These are phyloP conservation scores for Dillenia turbinata DNA, from an alignment of 164 flowering plant species.

Conservation along the genomic window DNA sequence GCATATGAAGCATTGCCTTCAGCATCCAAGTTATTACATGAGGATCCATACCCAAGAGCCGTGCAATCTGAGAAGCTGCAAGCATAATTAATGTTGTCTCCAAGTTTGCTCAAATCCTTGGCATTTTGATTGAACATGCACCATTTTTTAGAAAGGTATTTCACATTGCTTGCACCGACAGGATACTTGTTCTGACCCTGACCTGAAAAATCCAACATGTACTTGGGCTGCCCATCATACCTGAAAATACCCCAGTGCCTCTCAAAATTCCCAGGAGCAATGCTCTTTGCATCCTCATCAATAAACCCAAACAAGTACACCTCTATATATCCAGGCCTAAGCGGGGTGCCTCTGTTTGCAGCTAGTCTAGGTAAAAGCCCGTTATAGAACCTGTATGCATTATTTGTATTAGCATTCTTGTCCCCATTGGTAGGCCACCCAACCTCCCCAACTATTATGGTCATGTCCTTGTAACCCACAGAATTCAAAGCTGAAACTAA, in stretches of 20 bases:
- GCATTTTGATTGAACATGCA: slow-evolving; percentile 32
- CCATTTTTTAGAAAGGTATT: slow-evolving; percentile 32
- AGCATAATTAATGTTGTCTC: slow-evolving; percentile 34
- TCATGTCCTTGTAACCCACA: slow-evolving; percentile 28
- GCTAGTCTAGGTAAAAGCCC: slow-evolving; percentile 31
- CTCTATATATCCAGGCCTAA: slow-evolving; percentile 31
- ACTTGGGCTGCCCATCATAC: slow-evolving; percentile 47
- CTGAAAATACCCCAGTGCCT: slow-evolving; percentile 49
- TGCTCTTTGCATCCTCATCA: slow-evolving; percentile 50
- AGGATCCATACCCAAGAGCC: slow-evolving; percentile 37
- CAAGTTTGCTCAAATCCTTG: slow-evolving; percentile 23
- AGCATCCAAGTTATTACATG: slow-evolving; percentile 35
- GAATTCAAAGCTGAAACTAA: slow-evolving; percentile 32
- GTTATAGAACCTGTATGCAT: slow-evolving; percentile 32
- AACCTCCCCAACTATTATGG: slow-evolving; percentile 45
- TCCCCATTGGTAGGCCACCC: slow-evolving; percentile 59
- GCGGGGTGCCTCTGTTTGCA: slow-evolving; percentile 37
- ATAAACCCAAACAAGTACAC: slow-evolving; percentile 41
- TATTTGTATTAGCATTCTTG: slow-evolving; percentile 26
- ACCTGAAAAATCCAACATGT: slow-evolving; percentile 29
- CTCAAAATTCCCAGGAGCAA: slow-evolving; percentile 43
- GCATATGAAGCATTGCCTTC: slow-evolving; percentile 44
- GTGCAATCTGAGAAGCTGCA: slow-evolving; percentile 44
- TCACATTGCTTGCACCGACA: slow-evolving; percentile 28
- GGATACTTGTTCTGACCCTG: slow-evolving; percentile 22